Evolutionary conservation across 345 rosid species (phyloP).

Genomic region (Acer yangbiense): DNA sequence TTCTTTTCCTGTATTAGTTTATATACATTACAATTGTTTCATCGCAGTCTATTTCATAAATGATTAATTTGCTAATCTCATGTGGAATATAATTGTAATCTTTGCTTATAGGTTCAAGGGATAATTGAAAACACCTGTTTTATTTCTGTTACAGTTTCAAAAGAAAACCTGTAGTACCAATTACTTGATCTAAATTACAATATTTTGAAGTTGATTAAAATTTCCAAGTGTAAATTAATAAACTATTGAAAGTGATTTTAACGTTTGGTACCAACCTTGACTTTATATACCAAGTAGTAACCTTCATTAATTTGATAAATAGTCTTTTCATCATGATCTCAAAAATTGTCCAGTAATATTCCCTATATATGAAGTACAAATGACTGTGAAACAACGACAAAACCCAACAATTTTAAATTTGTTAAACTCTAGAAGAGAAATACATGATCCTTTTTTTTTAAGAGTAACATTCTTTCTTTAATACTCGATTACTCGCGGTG

Average conservation of each 20-base stretch:
- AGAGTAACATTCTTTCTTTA: not conserved
- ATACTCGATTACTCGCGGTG: too few relatives aligned
- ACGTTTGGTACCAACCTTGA: not conserved
- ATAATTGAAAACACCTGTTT: not conserved
- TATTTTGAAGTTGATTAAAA: not conserved
- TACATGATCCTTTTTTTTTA: not conserved
- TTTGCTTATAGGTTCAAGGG: not conserved
- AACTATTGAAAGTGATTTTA: not conserved
- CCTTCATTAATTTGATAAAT: not conserved
- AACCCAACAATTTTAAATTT: not conserved
- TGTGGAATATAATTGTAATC: not conserved
- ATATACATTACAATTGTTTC: not conserved
- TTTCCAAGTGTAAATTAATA: not conserved
- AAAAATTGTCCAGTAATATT: too few relatives aligned
- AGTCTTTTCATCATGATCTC: not conserved
- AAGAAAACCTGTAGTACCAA: not conserved
- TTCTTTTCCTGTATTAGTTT: not conserved
- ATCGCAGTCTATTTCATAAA: not conserved
- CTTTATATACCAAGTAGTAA: not conserved
- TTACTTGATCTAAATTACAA: not conserved
- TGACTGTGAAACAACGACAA: not conserved
- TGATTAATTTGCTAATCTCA: not conserved
- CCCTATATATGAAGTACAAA: not conserved
- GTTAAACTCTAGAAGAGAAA: not conserved
- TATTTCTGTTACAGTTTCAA: not conserved